phyloP scores from a whole-genome alignment of 257 asterid species.

The Hygrophila difformis region DNA sequence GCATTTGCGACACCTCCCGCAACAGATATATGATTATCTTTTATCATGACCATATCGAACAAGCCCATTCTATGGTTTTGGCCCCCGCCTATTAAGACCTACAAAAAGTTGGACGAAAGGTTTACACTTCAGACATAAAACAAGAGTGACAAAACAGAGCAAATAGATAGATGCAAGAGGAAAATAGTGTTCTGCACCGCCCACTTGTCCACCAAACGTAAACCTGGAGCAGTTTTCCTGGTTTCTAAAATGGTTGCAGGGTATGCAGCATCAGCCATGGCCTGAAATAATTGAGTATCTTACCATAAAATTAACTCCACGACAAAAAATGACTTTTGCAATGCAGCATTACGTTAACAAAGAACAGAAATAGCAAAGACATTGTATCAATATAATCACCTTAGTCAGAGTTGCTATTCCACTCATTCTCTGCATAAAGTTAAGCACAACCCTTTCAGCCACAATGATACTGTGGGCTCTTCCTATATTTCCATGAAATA shows the following conservation, averaged over 20 bases:
- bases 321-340: background rate
- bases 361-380: no score
- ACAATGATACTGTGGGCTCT: conserved; percentile 81
- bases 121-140: no score
- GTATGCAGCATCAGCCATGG: conserved; percentile 90
- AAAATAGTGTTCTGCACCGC: conserved; percentile 67
- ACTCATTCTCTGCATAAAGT: conserved; percentile 99
- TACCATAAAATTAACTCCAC: no score
- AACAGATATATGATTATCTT: conserved; percentile 90
- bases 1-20: conserved; percentile 81
- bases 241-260: conserved; percentile 88
- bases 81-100: conserved; percentile 96
- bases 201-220: conserved; percentile 98
- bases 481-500: conserved; percentile 32
- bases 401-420: conserved; percentile 95
- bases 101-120: background rate
- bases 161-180: conserved; percentile 1
- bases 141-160: conserved; percentile 8
- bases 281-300: conserved; percentile 31
- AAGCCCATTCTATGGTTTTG: conserved; percentile 94
- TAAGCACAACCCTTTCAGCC: conserved; percentile 95
- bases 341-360: background rate
- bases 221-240: conserved; percentile 94
- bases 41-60: conserved; percentile 94
- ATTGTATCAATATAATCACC: conserved; percentile 29